phyloP scores from a whole-genome alignment of 176 grass and related monocot species.

The Otatea glauca region DNA sequence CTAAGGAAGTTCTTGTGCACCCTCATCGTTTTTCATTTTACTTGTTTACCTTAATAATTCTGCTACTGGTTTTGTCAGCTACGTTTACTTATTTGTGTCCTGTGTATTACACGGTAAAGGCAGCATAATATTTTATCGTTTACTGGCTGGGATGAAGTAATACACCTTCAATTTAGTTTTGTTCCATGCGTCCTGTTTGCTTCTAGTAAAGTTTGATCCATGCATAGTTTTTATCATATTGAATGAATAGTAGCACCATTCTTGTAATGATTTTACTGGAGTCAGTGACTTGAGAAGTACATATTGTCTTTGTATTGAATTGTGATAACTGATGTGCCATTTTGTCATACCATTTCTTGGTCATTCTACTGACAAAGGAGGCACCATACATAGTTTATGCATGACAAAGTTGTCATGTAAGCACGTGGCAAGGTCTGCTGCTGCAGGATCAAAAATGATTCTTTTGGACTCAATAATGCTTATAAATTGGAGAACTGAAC shows the following conservation, averaged over 20 bases:
- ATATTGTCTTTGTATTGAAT: neutral
- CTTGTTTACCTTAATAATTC: constrained; percentile 14
- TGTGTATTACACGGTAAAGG: neutral
- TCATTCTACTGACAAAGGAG: neutral
- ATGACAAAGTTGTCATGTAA: neutral
- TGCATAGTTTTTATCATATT: neutral
- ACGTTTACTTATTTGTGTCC: neutral
- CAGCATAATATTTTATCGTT: neutral
- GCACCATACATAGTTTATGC: neutral
- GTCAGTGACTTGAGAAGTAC: neutral
- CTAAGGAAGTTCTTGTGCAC: neutral
- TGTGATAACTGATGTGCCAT: neutral
- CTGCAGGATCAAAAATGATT: neutral
- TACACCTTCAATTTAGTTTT: neutral
- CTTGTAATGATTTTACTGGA: neutral
- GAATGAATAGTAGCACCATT: neutral
- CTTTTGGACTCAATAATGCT: neutral
- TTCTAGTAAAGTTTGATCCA: neutral
- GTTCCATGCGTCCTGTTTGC: neutral
- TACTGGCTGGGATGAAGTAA: neutral
- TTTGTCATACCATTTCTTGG: neutral
- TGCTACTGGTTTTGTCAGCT: neutral
- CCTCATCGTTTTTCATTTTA: neutral
- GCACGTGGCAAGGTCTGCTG: neutral
- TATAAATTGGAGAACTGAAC: neutral